phyloP scores from a whole-genome alignment of 345 rosid species.

The Lumnitzera littorea region DNA sequence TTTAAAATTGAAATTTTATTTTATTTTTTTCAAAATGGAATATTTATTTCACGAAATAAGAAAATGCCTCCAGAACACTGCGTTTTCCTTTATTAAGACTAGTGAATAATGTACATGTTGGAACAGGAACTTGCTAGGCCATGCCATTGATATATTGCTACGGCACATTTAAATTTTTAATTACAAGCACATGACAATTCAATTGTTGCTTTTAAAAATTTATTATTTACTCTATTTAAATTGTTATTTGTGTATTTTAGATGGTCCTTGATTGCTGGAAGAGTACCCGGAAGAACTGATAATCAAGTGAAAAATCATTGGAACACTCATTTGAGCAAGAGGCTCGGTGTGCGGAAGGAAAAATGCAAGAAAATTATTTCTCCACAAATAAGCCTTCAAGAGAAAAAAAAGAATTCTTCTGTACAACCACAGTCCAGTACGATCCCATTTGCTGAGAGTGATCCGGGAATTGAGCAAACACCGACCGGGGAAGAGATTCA shows the following conservation, averaged over 20 bases:
- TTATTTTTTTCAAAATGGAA: too few relatives aligned
- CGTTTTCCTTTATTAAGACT: too few relatives aligned
- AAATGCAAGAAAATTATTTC: background rate
- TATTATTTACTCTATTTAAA: background rate
- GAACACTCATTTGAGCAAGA: constrained; percentile 38
- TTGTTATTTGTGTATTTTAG: constrained; percentile 5
- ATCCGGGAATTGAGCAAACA: background rate
- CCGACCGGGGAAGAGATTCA: background rate
- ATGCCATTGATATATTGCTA: background rate
- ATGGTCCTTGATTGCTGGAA: constrained; percentile 42
- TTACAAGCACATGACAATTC: too few relatives aligned
- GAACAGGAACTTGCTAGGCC: too few relatives aligned
- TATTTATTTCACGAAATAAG: too few relatives aligned
- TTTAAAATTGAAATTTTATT: too few relatives aligned
- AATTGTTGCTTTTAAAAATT: too few relatives aligned
- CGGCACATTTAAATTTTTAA: too few relatives aligned
- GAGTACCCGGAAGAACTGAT: constrained; percentile 41
- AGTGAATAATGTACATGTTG: too few relatives aligned
- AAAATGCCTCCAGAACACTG: too few relatives aligned
- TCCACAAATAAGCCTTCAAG: background rate
- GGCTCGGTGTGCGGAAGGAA: constrained; percentile 5
- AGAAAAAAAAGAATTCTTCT: background rate
- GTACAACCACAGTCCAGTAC: too few relatives aligned
- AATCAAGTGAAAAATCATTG: constrained; percentile 44
- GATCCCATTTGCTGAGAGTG: background rate